Evolutionary conservation across 2,329 filamentous ascomycete species (phyloP).

Genomic region (Penicillium paneum): DNA sequence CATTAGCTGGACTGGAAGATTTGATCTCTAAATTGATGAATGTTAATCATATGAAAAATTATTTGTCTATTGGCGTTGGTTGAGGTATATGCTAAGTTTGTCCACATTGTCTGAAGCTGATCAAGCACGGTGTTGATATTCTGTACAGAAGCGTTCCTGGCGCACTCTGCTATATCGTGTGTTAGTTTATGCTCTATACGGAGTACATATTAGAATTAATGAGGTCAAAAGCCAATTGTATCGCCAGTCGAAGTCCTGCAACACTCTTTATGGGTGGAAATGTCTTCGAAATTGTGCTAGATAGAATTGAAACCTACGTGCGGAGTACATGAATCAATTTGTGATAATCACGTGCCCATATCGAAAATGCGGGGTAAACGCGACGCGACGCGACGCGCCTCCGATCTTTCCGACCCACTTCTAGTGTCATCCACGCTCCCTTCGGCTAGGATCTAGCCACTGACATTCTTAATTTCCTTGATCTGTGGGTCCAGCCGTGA

Average conservation of each 20-base stretch:
- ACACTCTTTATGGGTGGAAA: slow-evolving; percentile 21
- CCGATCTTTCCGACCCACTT: not conserved
- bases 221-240: slow-evolving; percentile 16
- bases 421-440: not conserved
- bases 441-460: not conserved
- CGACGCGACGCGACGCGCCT: not conserved
- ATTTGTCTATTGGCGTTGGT: not conserved
- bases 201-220: slow-evolving; percentile 13
- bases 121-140: not conserved
- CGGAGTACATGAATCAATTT: not conserved
- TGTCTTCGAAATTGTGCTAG: slow-evolving; percentile 25
- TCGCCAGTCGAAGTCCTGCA: slow-evolving; percentile 20
- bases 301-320: slow-evolving; percentile 9
- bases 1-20: slow-evolving; percentile 25
- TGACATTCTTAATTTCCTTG: not conserved
- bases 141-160: not conserved
- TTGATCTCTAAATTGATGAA: not conserved
- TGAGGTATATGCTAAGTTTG: too few relatives aligned
- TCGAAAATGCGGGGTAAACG: not conserved
- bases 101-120: not conserved
- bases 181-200: not conserved
- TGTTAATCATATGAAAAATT: not conserved
- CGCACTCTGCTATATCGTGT: not conserved
- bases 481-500: not conserved
- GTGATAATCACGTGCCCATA: not conserved